These are phyloP conservation scores for Exserohilum turcica DNA, from an alignment of 2,329 filamentous ascomycete species.

Conservation along the genomic window DNA sequence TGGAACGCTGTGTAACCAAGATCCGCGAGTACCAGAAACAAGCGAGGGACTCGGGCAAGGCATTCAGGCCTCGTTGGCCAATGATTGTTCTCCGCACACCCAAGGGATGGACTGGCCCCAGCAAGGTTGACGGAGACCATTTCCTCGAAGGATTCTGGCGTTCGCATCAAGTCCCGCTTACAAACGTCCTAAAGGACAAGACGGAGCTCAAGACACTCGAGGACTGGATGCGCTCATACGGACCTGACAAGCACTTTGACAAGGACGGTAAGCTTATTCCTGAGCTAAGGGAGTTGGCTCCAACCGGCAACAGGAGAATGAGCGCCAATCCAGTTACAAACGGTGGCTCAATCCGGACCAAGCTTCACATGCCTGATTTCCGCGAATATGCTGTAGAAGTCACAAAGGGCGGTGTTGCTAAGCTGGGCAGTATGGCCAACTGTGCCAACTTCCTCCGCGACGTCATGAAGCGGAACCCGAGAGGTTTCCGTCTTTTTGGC, in stretches of 20 bases:
- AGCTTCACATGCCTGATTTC: constrained; percentile 73
- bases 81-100: constrained; percentile 79
- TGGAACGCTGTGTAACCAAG: constrained; percentile 73
- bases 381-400: constrained; percentile 68
- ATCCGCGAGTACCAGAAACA: constrained; percentile 73
- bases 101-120: constrained; percentile 79
- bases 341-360: constrained; percentile 69
- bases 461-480: constrained; percentile 66
- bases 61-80: constrained; percentile 74
- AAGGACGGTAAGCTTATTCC: constrained; percentile 66
- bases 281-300: constrained; percentile 68
- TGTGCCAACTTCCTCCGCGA: constrained; percentile 71
- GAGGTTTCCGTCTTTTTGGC: constrained; percentile 75
- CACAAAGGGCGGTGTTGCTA: constrained; percentile 62
- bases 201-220: constrained; percentile 71
- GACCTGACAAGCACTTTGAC: constrained; percentile 73
- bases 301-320: constrained; percentile 70
- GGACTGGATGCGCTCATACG: constrained; percentile 77
- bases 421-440: constrained; percentile 69
- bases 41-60: constrained; percentile 70
- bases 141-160: constrained; percentile 79
- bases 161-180: constrained; percentile 76
- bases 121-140: constrained; percentile 68
- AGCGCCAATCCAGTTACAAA: constrained; percentile 78
- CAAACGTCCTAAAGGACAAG: constrained; percentile 69